phyloP scores from a whole-genome alignment of 345 rosid species.

The Moringa oleifera region DNA sequence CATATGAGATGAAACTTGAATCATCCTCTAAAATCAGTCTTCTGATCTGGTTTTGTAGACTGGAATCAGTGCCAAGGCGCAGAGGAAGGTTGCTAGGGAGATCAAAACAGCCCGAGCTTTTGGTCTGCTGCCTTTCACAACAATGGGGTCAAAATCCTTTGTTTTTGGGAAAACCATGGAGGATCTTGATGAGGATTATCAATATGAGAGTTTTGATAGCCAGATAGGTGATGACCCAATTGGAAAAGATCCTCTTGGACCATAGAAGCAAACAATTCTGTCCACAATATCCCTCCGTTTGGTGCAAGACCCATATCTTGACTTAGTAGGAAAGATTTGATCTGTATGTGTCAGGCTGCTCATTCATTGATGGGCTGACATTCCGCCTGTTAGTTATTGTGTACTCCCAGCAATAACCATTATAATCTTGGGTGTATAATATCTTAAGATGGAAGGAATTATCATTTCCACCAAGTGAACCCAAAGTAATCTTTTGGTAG shows the following conservation, averaged over 20 bases:
- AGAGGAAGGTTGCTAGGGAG: conserved; percentile 90
- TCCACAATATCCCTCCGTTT: not conserved
- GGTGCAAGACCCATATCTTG: not conserved
- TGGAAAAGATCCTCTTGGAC: conserved; percentile 11
- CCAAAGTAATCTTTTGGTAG: not conserved
- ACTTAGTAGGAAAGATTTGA: not conserved
- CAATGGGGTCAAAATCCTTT: conserved; percentile 89
- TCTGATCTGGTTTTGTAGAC: conserved; percentile 41
- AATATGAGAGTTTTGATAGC: conserved; percentile 31
- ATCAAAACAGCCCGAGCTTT: conserved; percentile 92
- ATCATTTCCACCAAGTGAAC: not conserved
- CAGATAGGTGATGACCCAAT: conserved; percentile 16
- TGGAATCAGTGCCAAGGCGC: conserved; percentile 90
- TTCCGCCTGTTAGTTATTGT: not conserved
- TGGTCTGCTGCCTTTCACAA: conserved; percentile 87
- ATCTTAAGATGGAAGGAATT: not conserved
- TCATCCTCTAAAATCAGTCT: not conserved
- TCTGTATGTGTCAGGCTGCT: not conserved
- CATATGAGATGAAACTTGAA: not conserved
- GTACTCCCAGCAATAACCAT: not conserved
- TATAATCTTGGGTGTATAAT: not conserved
- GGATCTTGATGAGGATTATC: conserved; percentile 46
- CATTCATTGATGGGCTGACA: not conserved
- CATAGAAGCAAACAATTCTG: not conserved
- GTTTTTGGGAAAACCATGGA: conserved; percentile 61